Conservation (phyloP, 2,329 filamentous ascomycete genomes). For the Aspergillus cejpii region DNA sequence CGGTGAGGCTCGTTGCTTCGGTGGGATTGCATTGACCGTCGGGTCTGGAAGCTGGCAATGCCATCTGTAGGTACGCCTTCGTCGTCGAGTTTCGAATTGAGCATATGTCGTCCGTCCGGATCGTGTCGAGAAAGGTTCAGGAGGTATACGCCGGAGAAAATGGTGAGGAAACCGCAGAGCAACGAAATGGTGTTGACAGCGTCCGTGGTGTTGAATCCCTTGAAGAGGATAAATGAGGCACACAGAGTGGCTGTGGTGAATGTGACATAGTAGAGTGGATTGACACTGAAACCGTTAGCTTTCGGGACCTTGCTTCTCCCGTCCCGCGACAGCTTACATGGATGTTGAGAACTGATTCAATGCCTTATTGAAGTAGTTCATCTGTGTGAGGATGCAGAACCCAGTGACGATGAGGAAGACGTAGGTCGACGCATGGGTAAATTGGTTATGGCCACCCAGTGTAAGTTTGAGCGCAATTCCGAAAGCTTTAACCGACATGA, state of each 20-base stretch:
- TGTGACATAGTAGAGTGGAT: conserved; percentile 93
- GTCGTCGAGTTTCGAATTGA: conserved; percentile 52
- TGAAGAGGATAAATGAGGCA: conserved; percentile 93
- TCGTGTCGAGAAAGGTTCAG: conserved; percentile 92
- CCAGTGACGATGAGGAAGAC: conserved; percentile 90
- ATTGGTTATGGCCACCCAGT: conserved; percentile 88
- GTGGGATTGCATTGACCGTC: conserved; percentile 85
- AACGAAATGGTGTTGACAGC: conserved; percentile 87
- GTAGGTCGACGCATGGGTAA: conserved; percentile 89
- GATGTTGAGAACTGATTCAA: conserved; percentile 94
- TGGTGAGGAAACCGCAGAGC: conserved; percentile 86
- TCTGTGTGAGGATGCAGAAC: conserved; percentile 95
- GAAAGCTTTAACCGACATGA: conserved; percentile 99
- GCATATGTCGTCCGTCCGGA: conserved; percentile 66
- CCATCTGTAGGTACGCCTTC: conserved; percentile 82
- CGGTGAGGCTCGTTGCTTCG: conserved; percentile 58
- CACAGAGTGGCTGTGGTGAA: conserved; percentile 92
- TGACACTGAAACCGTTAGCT: conserved; percentile 58
- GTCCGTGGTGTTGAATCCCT: conserved; percentile 91
- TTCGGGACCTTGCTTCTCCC: not conserved
- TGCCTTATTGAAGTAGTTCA: conserved; percentile 99
- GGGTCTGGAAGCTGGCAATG: conserved; percentile 79
- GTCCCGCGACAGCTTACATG: conserved; percentile 59
- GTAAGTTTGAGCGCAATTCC: conserved; percentile 96
- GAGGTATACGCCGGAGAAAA: conserved; percentile 91